Conservation (phyloP, 1,284 basidiomycete species). For the Pseudozyma pruni region DNA sequence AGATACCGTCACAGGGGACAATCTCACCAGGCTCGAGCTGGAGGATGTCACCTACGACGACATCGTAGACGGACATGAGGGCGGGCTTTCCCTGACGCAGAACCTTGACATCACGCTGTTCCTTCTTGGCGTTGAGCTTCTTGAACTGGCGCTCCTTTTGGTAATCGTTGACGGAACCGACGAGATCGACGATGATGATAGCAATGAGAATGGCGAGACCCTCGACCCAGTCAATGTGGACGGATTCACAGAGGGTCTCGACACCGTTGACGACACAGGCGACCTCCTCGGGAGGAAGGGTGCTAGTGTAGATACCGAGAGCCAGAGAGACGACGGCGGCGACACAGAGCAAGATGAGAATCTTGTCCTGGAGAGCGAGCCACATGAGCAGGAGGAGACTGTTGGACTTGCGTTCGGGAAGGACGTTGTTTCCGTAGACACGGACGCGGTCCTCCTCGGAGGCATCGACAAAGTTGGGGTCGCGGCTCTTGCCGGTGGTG, state of each 20-base stretch:
- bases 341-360: slow-evolving; percentile 86
- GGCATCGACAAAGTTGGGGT: slow-evolving; percentile 45
- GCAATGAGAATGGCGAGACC: slow-evolving; percentile 96
- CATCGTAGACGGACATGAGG: slow-evolving; percentile 80
- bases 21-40: slow-evolving; percentile 94
- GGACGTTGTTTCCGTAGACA: slow-evolving; percentile 83
- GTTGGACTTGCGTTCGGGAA: slow-evolving; percentile 83
- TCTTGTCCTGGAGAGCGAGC: slow-evolving; percentile 93
- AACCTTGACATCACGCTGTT: slow-evolving; percentile 91
- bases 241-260: slow-evolving; percentile 38
- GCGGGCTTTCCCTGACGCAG: slow-evolving; percentile 87
- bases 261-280: slow-evolving; percentile 68
- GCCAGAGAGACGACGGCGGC: slow-evolving; percentile 93
- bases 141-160: slow-evolving; percentile 98
- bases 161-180: slow-evolving; percentile 91
- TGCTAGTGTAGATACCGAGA: slow-evolving; percentile 92
- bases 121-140: slow-evolving; percentile 91
- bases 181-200: slow-evolving; percentile 72
- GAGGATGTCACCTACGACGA: slow-evolving; percentile 93
- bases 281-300: slow-evolving; percentile 74
- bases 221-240: slow-evolving; percentile 88
- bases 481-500: slow-evolving; percentile 8
- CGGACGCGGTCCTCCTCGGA: slow-evolving; percentile 51
- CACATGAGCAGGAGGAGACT: slow-evolving; percentile 87
- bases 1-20: slow-evolving; percentile 93